Percentiles rank a stretch among this genome's conserved stretches.
phyloP scores from a whole-genome alignment of 1,284 basidiomycete species.

The Stereum hirsutum region DNA sequence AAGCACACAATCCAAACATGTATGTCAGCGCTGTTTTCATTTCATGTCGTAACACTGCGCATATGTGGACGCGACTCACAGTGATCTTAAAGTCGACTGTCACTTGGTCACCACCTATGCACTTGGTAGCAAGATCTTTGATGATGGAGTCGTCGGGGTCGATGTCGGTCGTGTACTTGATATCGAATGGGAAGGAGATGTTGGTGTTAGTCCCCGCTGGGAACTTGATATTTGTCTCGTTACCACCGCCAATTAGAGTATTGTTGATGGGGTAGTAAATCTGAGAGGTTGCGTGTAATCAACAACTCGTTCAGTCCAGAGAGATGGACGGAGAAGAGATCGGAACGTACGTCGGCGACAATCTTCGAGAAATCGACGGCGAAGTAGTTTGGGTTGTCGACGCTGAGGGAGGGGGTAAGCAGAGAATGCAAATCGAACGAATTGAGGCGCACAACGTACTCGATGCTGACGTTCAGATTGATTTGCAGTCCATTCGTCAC shows the following conservation, averaged over 20 bases:
- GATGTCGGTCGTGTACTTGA: slow-evolving; percentile 56
- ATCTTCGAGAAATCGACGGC: slow-evolving; percentile 63
- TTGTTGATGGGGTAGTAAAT: slow-evolving; percentile 70
- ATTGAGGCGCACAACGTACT: slow-evolving; percentile 22
- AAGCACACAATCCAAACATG: too few species aligned
- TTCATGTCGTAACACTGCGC: neutral
- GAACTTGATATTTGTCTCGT: slow-evolving; percentile 54
- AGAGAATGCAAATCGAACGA: neutral
- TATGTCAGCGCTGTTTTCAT: slow-evolving; percentile 16
- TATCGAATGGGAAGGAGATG: slow-evolving; percentile 74
- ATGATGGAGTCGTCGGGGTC: slow-evolving; percentile 59
- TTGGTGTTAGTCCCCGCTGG: slow-evolving; percentile 56
- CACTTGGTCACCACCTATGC: slow-evolving; percentile 54
- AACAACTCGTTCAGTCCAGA: neutral
- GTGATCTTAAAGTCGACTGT: slow-evolving; percentile 64
- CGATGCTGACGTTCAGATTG: slow-evolving; percentile 59
- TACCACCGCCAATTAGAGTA: slow-evolving; percentile 63
- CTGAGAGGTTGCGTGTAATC: slow-evolving; percentile 23
- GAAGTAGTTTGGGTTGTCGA: slow-evolving; percentile 85
- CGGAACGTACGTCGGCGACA: slow-evolving; percentile 43
- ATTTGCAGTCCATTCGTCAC: slow-evolving; percentile 41
- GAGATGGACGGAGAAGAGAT: slow-evolving; percentile 4
- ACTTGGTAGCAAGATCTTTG: slow-evolving; percentile 57
- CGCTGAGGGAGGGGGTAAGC: slow-evolving; percentile 30
- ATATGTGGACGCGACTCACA: slow-evolving; percentile 23